Percentiles rank a stretch among this genome's conserved stretches.
Conservation (phyloP, 306 rosid genomes). For the Prinsepia uniflora region DNA sequence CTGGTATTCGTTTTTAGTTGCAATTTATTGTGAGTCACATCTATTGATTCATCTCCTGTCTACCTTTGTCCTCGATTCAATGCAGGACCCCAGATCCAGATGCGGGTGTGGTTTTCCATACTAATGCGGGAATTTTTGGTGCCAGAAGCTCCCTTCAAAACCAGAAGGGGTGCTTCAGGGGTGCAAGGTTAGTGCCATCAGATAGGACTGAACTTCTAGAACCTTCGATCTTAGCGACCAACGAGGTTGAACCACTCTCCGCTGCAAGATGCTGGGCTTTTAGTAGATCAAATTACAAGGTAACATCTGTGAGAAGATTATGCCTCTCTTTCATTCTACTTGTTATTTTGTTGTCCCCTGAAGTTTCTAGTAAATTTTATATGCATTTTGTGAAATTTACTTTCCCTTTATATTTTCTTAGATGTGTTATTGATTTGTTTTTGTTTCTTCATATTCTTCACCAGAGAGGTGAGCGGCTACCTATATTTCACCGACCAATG, state of each 20-base stretch:
- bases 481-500: conserved; percentile 66
- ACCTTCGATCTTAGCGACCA: conserved; percentile 49
- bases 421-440: neutral
- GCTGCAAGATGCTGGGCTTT: conserved; percentile 72
- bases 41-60: conserved; percentile 12
- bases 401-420: neutral
- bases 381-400: neutral
- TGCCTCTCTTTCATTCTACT: neutral
- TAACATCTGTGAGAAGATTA: conserved; percentile 20
- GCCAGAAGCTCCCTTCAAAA: conserved; percentile 61
- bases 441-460: conserved; percentile 9
- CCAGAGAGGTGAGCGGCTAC: conserved; percentile 51
- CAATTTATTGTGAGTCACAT: conserved; percentile 1
- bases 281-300: conserved; percentile 59
- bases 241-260: conserved; percentile 56
- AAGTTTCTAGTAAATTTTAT: neutral
- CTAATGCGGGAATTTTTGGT: conserved; percentile 65
- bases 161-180: conserved; percentile 71
- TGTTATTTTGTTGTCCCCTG: conserved; percentile 7
- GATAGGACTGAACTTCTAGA: conserved; percentile 54
- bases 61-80: conserved; percentile 7
- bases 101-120: conserved; percentile 69
- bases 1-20: neutral
- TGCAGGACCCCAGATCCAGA: conserved; percentile 73
- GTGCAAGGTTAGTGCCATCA: conserved; percentile 69